These are phyloP conservation scores for Tylopilus plumbeoviolaceoides DNA, from an alignment of 768 basidiomycete genomes.

Conservation along the genomic window DNA sequence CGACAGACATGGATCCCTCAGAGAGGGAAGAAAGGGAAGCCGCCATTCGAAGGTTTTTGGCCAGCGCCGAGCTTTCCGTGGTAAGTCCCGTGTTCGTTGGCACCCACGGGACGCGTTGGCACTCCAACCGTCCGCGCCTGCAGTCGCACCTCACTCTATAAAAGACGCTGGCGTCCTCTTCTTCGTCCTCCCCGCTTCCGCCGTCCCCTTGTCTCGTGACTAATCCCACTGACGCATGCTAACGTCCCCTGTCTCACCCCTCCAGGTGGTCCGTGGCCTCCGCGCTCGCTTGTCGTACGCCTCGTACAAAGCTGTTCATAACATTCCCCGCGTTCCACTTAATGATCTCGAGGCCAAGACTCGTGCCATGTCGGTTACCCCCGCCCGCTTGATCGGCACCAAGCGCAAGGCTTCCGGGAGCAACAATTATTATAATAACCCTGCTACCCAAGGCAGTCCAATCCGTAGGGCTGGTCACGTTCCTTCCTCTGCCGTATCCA, in stretches of 20 bases:
- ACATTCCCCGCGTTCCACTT: conserved; percentile 60
- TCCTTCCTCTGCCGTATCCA: conserved; percentile 32
- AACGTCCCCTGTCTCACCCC: conserved; percentile 29
- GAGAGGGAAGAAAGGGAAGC: conserved; percentile 62
- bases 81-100: conserved; percentile 46
- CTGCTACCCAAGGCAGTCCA: conserved; percentile 44
- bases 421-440: conserved; percentile 49
- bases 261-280: conserved; percentile 74
- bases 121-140: conserved; percentile 22
- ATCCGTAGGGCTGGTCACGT: conserved; percentile 43
- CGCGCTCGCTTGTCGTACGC: conserved; percentile 80
- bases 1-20: conserved; percentile 36
- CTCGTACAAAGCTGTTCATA: conserved; percentile 77
- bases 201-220: conserved; percentile 7
- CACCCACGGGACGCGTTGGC: conserved; percentile 46
- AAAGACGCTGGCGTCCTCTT: conserved; percentile 1
- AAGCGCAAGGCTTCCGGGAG: conserved; percentile 48
- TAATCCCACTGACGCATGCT: conserved; percentile 15
- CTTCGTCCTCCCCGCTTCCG: neutral
- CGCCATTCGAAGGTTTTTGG: conserved; percentile 72
- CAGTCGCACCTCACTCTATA: conserved; percentile 3
- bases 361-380: conserved; percentile 39
- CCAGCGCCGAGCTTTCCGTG: conserved; percentile 75
- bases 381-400: conserved; percentile 52
- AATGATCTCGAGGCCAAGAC: conserved; percentile 69